These are phyloP conservation scores for Bipolaris bicolor DNA, from an alignment of 2,329 filamentous ascomycete genomes.

Conservation along the genomic window DNA sequence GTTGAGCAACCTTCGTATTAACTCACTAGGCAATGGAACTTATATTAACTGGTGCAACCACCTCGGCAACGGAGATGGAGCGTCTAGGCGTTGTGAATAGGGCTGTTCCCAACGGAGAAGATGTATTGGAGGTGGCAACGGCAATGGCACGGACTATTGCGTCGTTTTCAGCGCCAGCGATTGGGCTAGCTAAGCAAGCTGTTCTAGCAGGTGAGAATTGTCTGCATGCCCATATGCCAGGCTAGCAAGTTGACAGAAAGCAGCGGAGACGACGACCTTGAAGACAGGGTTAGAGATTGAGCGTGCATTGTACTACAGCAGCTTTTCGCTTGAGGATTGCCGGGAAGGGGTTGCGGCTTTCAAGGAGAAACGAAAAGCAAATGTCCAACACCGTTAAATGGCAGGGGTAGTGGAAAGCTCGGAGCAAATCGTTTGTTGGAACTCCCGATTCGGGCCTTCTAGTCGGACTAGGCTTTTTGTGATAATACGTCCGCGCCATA, in stretches of 20 bases:
- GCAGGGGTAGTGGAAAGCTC: not conserved
- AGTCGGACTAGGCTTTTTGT: not conserved
- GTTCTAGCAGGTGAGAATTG: conserved; percentile 49
- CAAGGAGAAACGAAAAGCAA: conserved; percentile 47
- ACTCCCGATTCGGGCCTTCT: not conserved
- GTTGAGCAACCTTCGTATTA: conserved; percentile 13
- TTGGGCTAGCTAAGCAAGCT: conserved; percentile 54
- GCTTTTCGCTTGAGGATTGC: conserved; percentile 50
- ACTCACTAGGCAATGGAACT: conserved; percentile 53
- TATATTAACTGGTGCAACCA: conserved; percentile 51
- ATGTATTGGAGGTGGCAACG: conserved; percentile 50
- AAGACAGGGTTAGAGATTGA: conserved; percentile 50
- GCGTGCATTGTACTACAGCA: conserved; percentile 43
- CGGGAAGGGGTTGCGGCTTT: conserved; percentile 53
- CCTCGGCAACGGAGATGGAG: conserved; percentile 48
- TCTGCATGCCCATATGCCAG: conserved; percentile 1
- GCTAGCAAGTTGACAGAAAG: conserved; percentile 22
- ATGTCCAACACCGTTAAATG: conserved; percentile 30
- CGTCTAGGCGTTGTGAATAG: conserved; percentile 52
- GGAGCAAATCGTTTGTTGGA: not conserved
- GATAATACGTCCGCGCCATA: not conserved
- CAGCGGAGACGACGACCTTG: conserved; percentile 54
- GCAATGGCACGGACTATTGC: conserved; percentile 51
- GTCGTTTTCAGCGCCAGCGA: conserved; percentile 49
- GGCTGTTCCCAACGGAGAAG: conserved; percentile 41